These are phyloP conservation scores for Rostrohypoxylon terebratum DNA, from an alignment of 495 filamentous ascomycete species.

Conservation along the genomic window DNA sequence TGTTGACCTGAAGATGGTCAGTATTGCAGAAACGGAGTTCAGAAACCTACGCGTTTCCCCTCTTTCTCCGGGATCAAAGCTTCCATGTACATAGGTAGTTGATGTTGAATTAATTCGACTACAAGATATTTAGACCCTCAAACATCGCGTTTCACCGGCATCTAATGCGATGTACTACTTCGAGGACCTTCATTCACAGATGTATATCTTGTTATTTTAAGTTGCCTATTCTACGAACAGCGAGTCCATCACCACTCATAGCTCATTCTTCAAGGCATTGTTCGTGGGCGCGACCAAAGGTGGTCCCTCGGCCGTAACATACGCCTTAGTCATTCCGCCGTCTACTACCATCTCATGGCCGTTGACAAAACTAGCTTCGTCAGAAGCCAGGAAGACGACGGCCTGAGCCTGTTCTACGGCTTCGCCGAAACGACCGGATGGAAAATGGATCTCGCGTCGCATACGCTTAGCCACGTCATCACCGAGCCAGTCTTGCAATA, in stretches of 20 bases:
- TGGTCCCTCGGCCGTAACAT: constrained; percentile 90
- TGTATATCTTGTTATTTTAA: not conserved
- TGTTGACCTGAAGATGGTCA: not conserved
- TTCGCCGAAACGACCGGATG: constrained; percentile 93
- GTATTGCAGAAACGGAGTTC: constrained; percentile 33
- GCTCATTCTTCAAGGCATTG: constrained; percentile 61
- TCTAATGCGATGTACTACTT: not conserved
- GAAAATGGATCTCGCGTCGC: constrained; percentile 94
- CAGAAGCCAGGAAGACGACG: constrained; percentile 91
- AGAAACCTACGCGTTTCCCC: not conserved
- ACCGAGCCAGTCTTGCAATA: constrained; percentile 97
- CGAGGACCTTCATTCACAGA: not conserved
- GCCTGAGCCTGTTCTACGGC: constrained; percentile 95
- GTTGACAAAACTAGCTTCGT: constrained; percentile 94
- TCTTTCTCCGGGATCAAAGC: not conserved
- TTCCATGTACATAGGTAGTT: not conserved
- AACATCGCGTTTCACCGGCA: not conserved
- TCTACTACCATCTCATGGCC: constrained; percentile 95
- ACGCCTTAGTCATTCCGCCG: constrained; percentile 95
- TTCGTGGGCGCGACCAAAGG: constrained; percentile 78
- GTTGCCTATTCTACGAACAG: not conserved
- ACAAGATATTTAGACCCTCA: not conserved
- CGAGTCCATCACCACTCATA: constrained; percentile 24
- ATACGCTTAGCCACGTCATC: constrained; percentile 85
- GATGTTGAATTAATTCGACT: not conserved